Evolutionary conservation across 2,329 filamentous ascomycete genomes (phyloP), one percentile per base, ranked within the genome.

Genomic region (Calycina herbarum): DNA sequence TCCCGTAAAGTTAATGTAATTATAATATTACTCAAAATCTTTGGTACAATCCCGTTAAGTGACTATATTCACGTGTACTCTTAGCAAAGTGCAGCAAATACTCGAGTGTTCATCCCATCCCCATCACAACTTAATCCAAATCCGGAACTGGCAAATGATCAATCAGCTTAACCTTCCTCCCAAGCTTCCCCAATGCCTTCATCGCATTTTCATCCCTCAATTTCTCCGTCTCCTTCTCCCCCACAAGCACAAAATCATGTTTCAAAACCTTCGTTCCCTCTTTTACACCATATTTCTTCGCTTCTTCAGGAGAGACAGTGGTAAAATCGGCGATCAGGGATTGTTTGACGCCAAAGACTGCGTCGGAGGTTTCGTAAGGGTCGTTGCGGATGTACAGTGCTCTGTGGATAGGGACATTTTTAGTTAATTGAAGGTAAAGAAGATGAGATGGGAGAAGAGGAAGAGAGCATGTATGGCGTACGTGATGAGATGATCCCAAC

Each of bases 311-410:
- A 78, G 80, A 60, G 70, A 86, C 80, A 73, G 83, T 79, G 67
- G 82, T 71, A 78, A 86, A 79, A 69, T 92, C 89, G 15, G 93
- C 82, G n/a, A 92, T 79, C 13, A 96, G 81, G 33, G 89, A 92
- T 75, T 92, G 83, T 77, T 96, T 96, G 65, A 96, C 92, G 24
- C 92, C 92, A 72, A 96, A 96, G 1, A 96, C 92, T 0, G 92
- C 91, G 74, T 96, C 92, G 0, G 89, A 91, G 0, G 86, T 91
- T 79, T 94, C 91, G 75, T 94, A 95, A 0, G 89, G 90, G 72
- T 94, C 91, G 57, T 87, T 88, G 2, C 89, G 86, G 63, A 94
- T 80, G 74, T 94, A 96, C 0, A 96, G 80, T 0, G 92, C 90
- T 3, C 89, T 93, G 24, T 8, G 15, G 11, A n/a, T 5, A 6